phyloP scores from a whole-genome alignment of 805 yeast genomes.

The Saccharomycopsis sp. region DNA sequence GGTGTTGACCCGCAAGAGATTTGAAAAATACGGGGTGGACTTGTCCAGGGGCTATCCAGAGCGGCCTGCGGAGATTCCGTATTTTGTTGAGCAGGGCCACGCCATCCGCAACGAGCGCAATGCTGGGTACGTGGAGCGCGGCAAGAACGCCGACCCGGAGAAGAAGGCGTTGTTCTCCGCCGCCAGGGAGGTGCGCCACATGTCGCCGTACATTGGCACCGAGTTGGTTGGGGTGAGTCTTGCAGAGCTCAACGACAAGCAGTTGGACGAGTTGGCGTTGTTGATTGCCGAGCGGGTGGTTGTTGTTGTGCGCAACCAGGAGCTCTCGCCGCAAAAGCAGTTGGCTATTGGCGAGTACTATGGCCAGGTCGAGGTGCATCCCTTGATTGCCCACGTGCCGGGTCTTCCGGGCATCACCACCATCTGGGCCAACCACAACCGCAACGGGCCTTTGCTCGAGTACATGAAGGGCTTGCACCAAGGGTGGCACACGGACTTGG shows the following conservation, averaged over 20 bases:
- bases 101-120: constrained; percentile 30
- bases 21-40: constrained; percentile 29
- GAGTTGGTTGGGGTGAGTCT: constrained; percentile 39
- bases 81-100: constrained; percentile 32
- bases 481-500: constrained; percentile 47
- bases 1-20: constrained; percentile 24
- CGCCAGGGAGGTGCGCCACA: constrained; percentile 32
- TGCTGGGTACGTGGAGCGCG: constrained; percentile 28
- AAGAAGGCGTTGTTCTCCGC: constrained; percentile 34
- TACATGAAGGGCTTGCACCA: constrained; percentile 22
- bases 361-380: constrained; percentile 37
- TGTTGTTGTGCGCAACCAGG: constrained; percentile 42
- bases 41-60: constrained; percentile 33
- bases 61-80: constrained; percentile 31
- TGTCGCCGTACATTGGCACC: constrained; percentile 39
- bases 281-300: constrained; percentile 40
- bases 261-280: constrained; percentile 38
- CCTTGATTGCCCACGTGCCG: constrained; percentile 28
- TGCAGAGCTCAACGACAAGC: constrained; percentile 32
- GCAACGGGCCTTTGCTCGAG: constrained; percentile 26
- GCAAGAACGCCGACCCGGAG: constrained; percentile 30
- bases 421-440: constrained; percentile 23
- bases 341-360: constrained; percentile 37
- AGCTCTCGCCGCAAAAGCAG: constrained; percentile 35
- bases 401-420: constrained; percentile 33